Conservation (phyloP, 169 alveolate species). For the Cryptosporidium ryanae region DNA sequence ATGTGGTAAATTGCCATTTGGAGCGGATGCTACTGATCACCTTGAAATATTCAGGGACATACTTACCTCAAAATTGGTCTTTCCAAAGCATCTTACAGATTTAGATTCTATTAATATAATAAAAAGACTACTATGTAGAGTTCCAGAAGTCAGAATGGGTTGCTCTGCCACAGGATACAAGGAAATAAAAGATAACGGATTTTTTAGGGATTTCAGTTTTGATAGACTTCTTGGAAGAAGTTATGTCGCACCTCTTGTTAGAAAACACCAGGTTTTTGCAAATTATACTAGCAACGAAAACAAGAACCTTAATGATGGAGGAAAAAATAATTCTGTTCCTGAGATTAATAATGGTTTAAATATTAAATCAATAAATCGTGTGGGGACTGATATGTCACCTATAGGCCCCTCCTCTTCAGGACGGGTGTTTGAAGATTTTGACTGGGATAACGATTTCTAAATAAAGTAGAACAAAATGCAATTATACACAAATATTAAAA, state of each 20-base stretch:
- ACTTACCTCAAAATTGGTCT: constrained; percentile 84
- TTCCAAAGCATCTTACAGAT: constrained; percentile 86
- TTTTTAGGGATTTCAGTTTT: constrained; percentile 88
- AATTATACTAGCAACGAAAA: neutral
- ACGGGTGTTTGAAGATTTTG: constrained; percentile 31
- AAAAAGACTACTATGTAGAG: constrained; percentile 88
- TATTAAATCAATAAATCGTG: neutral
- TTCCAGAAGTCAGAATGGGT: constrained; percentile 92
- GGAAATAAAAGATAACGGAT: constrained; percentile 87
- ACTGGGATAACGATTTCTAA: constrained; percentile 66
- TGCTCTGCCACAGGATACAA: constrained; percentile 91
- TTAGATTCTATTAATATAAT: constrained; percentile 88
- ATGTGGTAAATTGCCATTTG: constrained; percentile 98
- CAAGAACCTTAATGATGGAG: neutral
- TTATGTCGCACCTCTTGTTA: constrained; percentile 66
- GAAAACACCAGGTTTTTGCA: constrained; percentile 55
- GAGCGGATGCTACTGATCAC: constrained; percentile 96
- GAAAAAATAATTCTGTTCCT: neutral
- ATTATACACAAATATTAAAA: neutral
- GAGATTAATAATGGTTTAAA: neutral
- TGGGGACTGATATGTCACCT: neutral
- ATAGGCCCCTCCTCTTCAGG: neutral
- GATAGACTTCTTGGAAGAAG: constrained; percentile 88
- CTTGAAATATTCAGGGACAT: constrained; percentile 93
- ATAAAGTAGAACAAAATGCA: neutral